Conservation (phyloP, 345 rosid genomes). For the Xanthoceras sorbifolium region DNA sequence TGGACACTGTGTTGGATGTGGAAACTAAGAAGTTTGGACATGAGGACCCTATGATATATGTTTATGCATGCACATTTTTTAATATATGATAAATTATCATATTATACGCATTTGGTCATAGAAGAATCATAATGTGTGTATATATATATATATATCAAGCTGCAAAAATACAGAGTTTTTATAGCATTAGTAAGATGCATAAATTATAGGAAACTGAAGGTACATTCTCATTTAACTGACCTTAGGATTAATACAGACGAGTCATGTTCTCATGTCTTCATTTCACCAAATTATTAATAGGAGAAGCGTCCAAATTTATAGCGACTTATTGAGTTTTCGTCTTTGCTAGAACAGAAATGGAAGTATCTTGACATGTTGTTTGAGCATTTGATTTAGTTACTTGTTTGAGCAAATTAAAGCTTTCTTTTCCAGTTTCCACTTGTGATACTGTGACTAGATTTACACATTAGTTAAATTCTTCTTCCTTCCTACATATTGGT, state of each 20-base stretch:
- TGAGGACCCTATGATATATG: not conserved
- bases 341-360: no score
- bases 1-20: no score
- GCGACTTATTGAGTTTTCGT: no score
- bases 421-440: not conserved
- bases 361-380: not conserved
- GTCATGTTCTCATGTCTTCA: not conserved
- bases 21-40: no score
- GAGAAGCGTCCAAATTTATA: no score
- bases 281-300: not conserved
- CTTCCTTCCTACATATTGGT: not conserved
- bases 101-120: no score
- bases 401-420: not conserved
- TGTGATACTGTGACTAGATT: not conserved
- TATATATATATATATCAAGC: not conserved
- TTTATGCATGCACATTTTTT: not conserved
- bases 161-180: no score
- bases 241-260: not conserved
- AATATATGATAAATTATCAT: no score
- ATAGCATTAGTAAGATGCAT: not conserved
- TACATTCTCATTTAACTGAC: not conserved
- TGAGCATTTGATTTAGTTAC: not conserved
- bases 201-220: not conserved
- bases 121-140: not conserved
- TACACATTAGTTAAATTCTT: not conserved